phyloP scores from a whole-genome alignment of 768 basidiomycete genomes.

The Dioszegia hungarica region DNA sequence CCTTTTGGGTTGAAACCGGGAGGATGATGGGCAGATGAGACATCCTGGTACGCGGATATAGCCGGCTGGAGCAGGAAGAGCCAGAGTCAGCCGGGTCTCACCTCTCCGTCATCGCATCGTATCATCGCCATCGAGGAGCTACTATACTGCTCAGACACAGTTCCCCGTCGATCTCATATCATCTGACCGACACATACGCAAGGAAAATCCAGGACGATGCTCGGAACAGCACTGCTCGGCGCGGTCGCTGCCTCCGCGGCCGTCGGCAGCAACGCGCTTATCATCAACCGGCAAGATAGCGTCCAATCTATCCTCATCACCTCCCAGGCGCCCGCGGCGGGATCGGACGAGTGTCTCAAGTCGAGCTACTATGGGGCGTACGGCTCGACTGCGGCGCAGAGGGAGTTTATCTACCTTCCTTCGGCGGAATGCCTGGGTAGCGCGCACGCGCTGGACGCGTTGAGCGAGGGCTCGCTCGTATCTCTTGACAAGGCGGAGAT shows the following conservation, averaged over 20 bases:
- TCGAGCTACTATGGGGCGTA: constrained; percentile 24
- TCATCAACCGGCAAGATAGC: not conserved
- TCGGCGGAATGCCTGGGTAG: constrained; percentile 16
- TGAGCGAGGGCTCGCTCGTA: constrained; percentile 1
- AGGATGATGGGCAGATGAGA: not conserved
- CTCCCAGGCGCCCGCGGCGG: not conserved
- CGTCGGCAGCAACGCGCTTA: not conserved
- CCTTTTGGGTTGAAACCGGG: not conserved
- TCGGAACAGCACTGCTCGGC: not conserved
- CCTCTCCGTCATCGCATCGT: not conserved
- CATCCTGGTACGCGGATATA: not conserved
- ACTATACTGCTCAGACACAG: not conserved
- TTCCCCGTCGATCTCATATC: no score
- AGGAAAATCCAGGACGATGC: not conserved
- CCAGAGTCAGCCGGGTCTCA: not conserved
- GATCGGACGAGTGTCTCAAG: constrained; percentile 11
- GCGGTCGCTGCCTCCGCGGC: not conserved
- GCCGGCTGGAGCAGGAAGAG: not conserved
- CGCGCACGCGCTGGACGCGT: not conserved
- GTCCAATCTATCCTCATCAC: constrained; percentile 8
- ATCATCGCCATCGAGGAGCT: not conserved
- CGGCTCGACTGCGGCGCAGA: constrained; percentile 2
- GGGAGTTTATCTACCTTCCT: constrained; percentile 28
- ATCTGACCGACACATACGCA: not conserved
- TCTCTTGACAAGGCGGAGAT: not conserved